Base-by-base conservation (phyloP, 768 basidiomycete species). In the Boletus edulis region DNA sequence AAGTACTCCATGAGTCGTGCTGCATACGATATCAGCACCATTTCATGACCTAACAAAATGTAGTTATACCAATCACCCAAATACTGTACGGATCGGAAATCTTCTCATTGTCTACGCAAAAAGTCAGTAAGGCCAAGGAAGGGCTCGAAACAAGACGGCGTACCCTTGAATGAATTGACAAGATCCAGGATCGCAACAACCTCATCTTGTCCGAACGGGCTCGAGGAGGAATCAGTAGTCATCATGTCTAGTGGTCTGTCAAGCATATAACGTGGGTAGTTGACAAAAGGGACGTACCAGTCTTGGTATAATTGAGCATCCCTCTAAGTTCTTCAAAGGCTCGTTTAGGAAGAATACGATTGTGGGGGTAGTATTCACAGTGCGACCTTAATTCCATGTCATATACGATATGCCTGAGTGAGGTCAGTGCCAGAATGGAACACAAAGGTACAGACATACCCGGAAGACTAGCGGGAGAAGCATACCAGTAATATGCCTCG, bases 191-290 rank as follows among this genome's bases (percentile, higher is more conserved):
- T 55, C 10, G 61, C 46, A 37, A 39, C 32, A 2, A 63, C 49
- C 5, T 62, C 52, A 17, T 56, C 57, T 45, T 59, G 51, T 22
- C 45, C 35, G 6, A 62, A 63, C 0, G 56, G 60, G 27, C 60
- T 54, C 34, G 62, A 34, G 9, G 62, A 62, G 7, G 62, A 60
- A 50, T 62, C 47, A 12, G 62, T 40, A 10, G 62, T 62, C 35
- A 62, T 48, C 35, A 62, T 52, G 20, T 62, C 61, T 62, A 15
- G 13, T 7, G 2, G 7, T 40, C 35, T 0, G 4, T 49, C 54
- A 5, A 40, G 29, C 42, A 46, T 11, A 42, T 5, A 3, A 2
- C 2, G 3, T 20, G 48, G 7, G 3, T 8, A 35, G 29, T 29
- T 41, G 2, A 49, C 9, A 29, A 37, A 34, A 3, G 15, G 18